Evolutionary conservation across 2,329 filamentous ascomycete species (phyloP), one percentile per base, ranked within the genome.

Genomic region (Colletotrichum cereale): DNA sequence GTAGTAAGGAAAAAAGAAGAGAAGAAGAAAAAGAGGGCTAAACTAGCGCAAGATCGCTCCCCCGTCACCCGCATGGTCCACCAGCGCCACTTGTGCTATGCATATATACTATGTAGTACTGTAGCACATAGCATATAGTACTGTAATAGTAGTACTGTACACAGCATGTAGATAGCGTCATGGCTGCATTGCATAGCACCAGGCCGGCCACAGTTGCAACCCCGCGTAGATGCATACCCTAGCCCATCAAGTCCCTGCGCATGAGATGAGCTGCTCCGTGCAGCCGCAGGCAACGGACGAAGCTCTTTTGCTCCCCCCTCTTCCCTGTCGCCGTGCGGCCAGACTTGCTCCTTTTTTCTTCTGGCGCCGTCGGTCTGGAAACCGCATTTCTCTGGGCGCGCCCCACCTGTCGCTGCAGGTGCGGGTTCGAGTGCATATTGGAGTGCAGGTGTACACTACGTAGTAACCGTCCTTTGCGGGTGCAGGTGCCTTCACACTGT

Each of bases 331-430:
- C 14, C 29, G 48, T 56, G 57, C 52, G 50, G 56, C 57, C 42
- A 71, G 64, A 57, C 57, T 47, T 42, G 52, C 36, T 50, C 53
- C 29, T 57, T 29, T 55, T 57, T 24, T 47, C 61, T 56, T 71
- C 36, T 47, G 53, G 55, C 34, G 63, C 71, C 57, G 71, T 73
- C 62, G 67, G 71, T 73, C 62, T 73, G 63, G 71, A 67, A 71
- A 73, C 56, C 67, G 29, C 62, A 24, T 18, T 50, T 50, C 67
- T 47, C 16, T 61, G 52, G n/a, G n/a, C 42, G 18, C 56, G 61
- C 66, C 53, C 67, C 67, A 57, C 67, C 47, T 56, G 48, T 60
- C 24, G 24, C 21, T 36, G 50, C 44, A 53, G 44, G 44, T 38
- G 48, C 34, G 6, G 56, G 42, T 21, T 44, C 40, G 40, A 47